A percentile compares a stretch with the other conserved stretches of the same genome.
phyloP scores from a whole-genome alignment of 441 rosid genomes.

The Populus hybrid region DNA sequence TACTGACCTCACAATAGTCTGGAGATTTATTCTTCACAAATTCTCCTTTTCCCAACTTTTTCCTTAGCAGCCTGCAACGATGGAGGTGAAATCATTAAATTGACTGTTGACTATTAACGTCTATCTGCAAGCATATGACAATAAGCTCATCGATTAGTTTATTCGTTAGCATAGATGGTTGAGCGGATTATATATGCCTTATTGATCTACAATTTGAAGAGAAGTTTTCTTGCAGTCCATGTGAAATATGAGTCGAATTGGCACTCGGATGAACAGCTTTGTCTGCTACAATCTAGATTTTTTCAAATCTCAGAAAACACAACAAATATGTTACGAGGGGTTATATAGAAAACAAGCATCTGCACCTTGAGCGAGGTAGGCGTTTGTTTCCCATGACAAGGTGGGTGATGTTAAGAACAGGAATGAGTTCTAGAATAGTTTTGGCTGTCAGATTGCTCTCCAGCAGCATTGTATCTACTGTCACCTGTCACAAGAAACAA shows the following conservation, averaged over 20 bases:
- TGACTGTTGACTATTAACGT: background rate
- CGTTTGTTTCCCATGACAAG: constrained; percentile 55
- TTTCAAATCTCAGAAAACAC: background rate
- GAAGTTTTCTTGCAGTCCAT: background rate
- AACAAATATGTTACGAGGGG: background rate
- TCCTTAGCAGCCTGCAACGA: constrained; percentile 25
- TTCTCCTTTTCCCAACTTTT: constrained; percentile 42
- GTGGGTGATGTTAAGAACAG: constrained; percentile 52
- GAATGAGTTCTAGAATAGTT: constrained; percentile 58
- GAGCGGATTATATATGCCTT: too few species aligned
- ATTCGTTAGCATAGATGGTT: background rate
- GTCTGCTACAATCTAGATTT: background rate
- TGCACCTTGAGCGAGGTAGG: constrained; percentile 37
- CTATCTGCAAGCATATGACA: background rate
- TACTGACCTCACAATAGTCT: constrained; percentile 43
- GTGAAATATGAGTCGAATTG: background rate
- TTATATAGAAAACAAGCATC: background rate
- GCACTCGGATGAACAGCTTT: background rate
- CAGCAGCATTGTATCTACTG: constrained; percentile 55
- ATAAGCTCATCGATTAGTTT: background rate
- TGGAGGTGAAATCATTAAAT: background rate
- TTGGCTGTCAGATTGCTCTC: constrained; percentile 44
- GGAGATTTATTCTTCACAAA: constrained; percentile 53
- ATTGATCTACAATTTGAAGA: too few species aligned
- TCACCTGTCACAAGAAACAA: constrained; percentile 34